phyloP scores from a whole-genome alignment of 306 rosid genomes.

The Lablab purpureus region DNA sequence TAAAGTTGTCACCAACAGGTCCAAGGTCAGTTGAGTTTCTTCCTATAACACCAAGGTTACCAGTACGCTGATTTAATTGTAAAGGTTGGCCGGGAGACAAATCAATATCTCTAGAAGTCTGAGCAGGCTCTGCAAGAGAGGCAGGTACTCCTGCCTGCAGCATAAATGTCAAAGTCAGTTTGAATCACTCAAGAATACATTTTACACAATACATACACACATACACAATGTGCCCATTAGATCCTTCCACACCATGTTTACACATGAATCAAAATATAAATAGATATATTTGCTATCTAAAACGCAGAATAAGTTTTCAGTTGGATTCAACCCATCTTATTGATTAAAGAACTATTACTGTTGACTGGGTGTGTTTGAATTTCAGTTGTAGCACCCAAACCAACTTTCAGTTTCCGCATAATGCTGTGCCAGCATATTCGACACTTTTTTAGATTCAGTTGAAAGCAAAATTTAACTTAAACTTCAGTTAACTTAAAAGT shows the following conservation, averaged over 20 bases:
- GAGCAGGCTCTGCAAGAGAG: slow-evolving; percentile 68
- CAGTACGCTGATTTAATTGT: slow-evolving; percentile 69
- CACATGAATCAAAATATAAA: slow-evolving; percentile 7
- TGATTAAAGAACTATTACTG: slow-evolving; percentile 15
- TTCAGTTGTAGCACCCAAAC: too few relatives aligned
- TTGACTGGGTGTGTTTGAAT: neutral
- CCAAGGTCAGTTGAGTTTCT: slow-evolving; percentile 82
- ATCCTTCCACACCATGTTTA: slow-evolving; percentile 16
- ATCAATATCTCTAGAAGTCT: slow-evolving; percentile 72
- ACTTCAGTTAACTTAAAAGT: too few relatives aligned
- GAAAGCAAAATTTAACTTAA: too few relatives aligned
- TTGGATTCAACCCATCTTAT: neutral
- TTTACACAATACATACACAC: neutral
- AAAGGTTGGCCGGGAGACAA: slow-evolving; percentile 87
- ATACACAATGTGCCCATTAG: neutral
- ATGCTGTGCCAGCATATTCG: too few relatives aligned
- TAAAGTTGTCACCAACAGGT: slow-evolving; percentile 74
- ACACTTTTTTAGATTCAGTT: too few relatives aligned
- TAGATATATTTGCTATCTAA: neutral
- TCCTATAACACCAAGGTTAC: slow-evolving; percentile 84
- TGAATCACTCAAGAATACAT: slow-evolving; percentile 31
- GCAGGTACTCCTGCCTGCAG: slow-evolving; percentile 70
- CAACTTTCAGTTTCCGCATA: too few relatives aligned
- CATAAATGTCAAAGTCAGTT: slow-evolving; percentile 38
- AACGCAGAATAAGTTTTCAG: neutral